phyloP scores from a whole-genome alignment of 768 basidiomycete species.

The Tylopilus balloui region DNA sequence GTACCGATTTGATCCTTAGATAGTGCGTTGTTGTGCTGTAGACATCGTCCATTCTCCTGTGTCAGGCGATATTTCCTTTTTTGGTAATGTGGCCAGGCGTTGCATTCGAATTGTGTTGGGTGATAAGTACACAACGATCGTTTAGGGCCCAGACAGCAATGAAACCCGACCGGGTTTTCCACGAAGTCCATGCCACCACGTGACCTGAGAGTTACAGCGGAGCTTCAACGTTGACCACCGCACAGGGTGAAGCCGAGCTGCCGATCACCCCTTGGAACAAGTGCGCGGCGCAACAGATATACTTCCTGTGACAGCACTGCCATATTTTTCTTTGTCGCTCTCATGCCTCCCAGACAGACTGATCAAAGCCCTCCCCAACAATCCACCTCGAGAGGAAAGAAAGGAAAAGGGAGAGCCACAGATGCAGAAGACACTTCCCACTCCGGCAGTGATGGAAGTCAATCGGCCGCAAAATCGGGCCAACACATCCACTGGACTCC shows the following conservation, averaged over 20 bases:
- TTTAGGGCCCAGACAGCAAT: not conserved
- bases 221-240: not conserved
- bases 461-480: not conserved
- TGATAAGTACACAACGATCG: too few species aligned
- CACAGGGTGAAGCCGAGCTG: too few species aligned
- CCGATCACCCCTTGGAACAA: too few species aligned
- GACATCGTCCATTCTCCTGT: too few species aligned
- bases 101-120: too few species aligned
- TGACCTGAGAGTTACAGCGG: not conserved
- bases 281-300: too few species aligned
- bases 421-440: not conserved
- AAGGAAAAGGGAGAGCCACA: not conserved
- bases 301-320: too few species aligned
- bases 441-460: not conserved
- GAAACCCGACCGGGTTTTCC: not conserved
- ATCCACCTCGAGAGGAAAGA: not conserved
- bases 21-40: too few species aligned
- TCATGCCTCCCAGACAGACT: not conserved
- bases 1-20: too few species aligned
- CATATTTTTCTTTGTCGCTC: not conserved
- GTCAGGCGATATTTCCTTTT: too few species aligned
- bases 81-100: too few species aligned
- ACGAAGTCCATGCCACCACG: not conserved
- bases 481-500: not conserved
- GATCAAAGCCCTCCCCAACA: not conserved